Base-by-base conservation (phyloP, 2,329 filamentous ascomycete genomes). In the Ceratocystis ficicola region DNA sequence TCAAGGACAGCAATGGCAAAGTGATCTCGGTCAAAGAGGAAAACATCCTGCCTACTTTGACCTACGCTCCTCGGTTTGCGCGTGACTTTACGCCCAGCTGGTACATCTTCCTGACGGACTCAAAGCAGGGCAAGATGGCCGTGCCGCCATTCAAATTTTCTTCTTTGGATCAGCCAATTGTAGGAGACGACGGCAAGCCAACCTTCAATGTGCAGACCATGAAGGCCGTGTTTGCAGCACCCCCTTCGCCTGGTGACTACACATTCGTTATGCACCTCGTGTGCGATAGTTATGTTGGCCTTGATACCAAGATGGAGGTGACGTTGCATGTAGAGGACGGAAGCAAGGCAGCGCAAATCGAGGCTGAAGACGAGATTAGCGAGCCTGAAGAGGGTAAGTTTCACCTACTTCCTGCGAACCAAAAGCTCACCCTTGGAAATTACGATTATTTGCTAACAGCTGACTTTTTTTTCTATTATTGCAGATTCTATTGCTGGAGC, bases 141-240 rank as follows among this genome's bases (percentile, higher is more conserved):
- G 94, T 99, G 1, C 93, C 93, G 1, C 94, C 95, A 0, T 96
- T 96, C 75, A 90, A 89, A n/a, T 97, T 99, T 76, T 86, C 86
- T 52, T 86, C 86, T 59, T 97, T 99, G 74, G 91, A 96, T 75
- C 88, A 91, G 78, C 89, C 90, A 36, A 86, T 96, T 41, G 88
- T 94, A 69, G 86, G 88, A 70, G 85, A 85, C 50, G 82, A 86
- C 69, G 90, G 89, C 71, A 89, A 88, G 73, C 93, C 93, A 1
- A 97, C 94, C 1, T 99, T 90, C 78, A 87, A 92, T 72, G 87
- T 99, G 77, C 92, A 97, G 76, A 99, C 94, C 2, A 80, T 97
- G 72, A 97, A 96, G 81, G 93, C 95, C 75, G 90, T 96, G 75
- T 99, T 99, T 76, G 90, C 93, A 70, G 93, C 94, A 1, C 94